phyloP scores from a whole-genome alignment of 1,139 yeast species.

The Suhomyces terraborum region DNA sequence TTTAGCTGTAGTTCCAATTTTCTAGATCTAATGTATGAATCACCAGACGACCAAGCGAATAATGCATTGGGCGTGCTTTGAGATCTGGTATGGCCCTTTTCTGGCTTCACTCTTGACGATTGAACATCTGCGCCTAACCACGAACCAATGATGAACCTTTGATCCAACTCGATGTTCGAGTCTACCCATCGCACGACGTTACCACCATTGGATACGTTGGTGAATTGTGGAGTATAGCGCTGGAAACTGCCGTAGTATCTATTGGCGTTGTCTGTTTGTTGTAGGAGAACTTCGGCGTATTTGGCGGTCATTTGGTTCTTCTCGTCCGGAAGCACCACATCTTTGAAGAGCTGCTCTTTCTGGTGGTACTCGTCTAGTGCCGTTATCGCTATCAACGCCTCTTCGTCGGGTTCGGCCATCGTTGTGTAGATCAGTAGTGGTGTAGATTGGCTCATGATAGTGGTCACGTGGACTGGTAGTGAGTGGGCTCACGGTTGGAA shows the following conservation, averaged over 20 bases:
- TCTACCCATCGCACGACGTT: constrained; percentile 38
- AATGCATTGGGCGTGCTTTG: constrained; percentile 34
- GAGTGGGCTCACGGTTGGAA: too few relatives aligned
- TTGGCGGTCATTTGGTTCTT: constrained; percentile 7
- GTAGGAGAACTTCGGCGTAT: constrained; percentile 43
- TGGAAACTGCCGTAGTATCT: constrained; percentile 38
- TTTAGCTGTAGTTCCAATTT: constrained; percentile 29
- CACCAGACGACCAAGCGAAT: constrained; percentile 50
- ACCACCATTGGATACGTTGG: constrained; percentile 20
- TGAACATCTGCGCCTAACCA: constrained; percentile 28
- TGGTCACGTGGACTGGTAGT: constrained; percentile 5
- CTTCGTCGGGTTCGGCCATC: constrained; percentile 4
- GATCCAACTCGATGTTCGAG: constrained; percentile 33
- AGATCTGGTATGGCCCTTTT: constrained; percentile 8
- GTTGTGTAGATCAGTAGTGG: not conserved
- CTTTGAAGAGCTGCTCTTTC: constrained; percentile 3
- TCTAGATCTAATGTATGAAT: constrained; percentile 39
- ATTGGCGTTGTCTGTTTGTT: constrained; percentile 33
- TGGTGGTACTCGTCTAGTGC: constrained; percentile 4
- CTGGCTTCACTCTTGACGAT: constrained; percentile 4
- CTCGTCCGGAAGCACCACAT: constrained; percentile 7
- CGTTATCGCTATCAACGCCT: constrained; percentile 4
- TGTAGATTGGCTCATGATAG: not conserved
- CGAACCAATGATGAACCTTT: constrained; percentile 30
- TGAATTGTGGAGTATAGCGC: constrained; percentile 39